Evolutionary conservation across 345 rosid genomes (phyloP).

Genomic region (Geranium rotundifolium): DNA sequence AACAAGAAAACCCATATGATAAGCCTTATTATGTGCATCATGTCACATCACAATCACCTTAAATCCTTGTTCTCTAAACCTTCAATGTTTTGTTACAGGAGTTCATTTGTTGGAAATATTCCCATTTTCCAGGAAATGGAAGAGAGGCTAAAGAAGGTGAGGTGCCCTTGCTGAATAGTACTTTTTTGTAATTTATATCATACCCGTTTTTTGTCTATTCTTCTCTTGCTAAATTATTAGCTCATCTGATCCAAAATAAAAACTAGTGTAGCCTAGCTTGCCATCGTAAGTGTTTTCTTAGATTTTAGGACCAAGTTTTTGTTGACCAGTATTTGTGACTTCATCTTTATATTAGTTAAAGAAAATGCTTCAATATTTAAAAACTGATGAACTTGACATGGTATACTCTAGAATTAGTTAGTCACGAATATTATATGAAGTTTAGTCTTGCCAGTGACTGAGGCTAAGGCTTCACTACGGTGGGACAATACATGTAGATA

Average conservation of each 20-base stretch:
- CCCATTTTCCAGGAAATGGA: constrained; percentile 59
- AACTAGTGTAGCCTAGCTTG: neutral
- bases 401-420: neutral
- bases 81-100: constrained; percentile 33
- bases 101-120: constrained; percentile 72
- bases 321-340: too few species aligned
- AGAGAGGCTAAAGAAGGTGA: constrained; percentile 69
- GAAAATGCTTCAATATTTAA: neutral
- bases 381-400: neutral
- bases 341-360: neutral
- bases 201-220: neutral
- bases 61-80: neutral
- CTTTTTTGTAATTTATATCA: neutral
- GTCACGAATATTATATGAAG: neutral
- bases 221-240: neutral
- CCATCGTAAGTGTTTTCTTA: too few species aligned
- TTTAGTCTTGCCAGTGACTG: neutral
- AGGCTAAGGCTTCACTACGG: too few species aligned
- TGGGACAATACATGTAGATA: neutral
- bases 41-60: neutral
- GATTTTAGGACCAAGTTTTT: too few species aligned
- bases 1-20: neutral
- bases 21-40: neutral
- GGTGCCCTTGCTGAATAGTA: constrained; percentile 22
- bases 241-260: neutral